Conservation (phyloP, 2,329 filamentous ascomycete species). For the Paradendryphiella salina region DNA sequence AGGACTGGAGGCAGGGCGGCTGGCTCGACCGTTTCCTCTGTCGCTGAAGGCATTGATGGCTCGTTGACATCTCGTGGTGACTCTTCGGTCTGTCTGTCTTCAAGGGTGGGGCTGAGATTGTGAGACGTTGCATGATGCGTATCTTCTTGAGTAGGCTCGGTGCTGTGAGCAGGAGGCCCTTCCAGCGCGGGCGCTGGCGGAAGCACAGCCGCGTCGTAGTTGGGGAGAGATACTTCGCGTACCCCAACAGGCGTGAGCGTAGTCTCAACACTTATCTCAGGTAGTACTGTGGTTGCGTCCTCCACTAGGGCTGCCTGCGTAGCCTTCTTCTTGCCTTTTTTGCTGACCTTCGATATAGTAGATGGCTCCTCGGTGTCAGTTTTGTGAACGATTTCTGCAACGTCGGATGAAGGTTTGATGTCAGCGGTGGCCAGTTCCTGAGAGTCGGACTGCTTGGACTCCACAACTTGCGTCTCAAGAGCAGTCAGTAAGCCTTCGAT, state of each 20-base stretch:
- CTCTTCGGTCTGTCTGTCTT: too few species aligned
- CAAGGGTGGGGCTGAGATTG: too few species aligned
- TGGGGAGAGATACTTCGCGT: background rate
- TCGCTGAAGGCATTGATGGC: too few species aligned
- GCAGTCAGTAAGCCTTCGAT: background rate
- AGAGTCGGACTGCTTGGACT: background rate
- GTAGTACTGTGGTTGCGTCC: background rate
- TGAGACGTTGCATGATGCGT: too few species aligned
- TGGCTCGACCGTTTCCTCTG: too few species aligned
- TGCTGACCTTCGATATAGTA: constrained; percentile 23
- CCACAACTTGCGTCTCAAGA: background rate
- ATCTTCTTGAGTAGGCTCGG: constrained; percentile 48
- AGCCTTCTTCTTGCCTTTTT: constrained; percentile 36
- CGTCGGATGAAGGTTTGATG: background rate
- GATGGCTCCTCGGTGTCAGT: constrained; percentile 11
- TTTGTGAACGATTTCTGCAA: background rate
- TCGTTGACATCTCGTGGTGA: too few species aligned
- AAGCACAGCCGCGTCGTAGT: background rate
- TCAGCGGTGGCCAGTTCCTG: background rate
- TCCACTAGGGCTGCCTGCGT: constrained; percentile 20
- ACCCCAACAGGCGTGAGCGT: background rate
- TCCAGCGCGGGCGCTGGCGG: background rate
- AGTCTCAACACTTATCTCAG: background rate
- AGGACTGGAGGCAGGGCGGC: too few species aligned
- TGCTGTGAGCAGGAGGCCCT: constrained; percentile 2